Base-by-base conservation (phyloP, 148 eudicot genomes). In the Silene conica region DNA sequence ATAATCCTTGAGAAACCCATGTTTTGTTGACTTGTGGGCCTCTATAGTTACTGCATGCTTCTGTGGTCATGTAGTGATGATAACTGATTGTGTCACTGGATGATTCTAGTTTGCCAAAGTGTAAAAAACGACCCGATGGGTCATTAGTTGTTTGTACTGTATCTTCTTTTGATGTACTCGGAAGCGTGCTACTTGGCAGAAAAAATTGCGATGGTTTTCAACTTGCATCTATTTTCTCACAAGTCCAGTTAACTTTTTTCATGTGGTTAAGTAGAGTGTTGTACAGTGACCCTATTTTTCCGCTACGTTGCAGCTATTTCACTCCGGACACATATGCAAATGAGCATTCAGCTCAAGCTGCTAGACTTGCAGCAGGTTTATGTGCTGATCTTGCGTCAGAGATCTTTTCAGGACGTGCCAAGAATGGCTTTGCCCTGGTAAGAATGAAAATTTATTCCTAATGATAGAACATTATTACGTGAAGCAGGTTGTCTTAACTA, bases 401-500 rank as follows among this genome's bases (percentile, higher is more conserved):
- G 69, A 92, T 95, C 52, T 90, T 80, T 73, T 83, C 83, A 57
- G 92, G 97, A 77, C 85, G 80, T 69, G 90, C 83, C 10, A 90
- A 90, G 82, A 95, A 95, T 86, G 99, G 99, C 71, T 95, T 95
- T 92, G 99, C 99, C 78, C 67, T 95, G 92, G 99, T 95, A 86
- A 76, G 83, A 43, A 46, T 62, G 31, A 18, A 23, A 75, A 71
- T 78, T 28, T 26, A 3, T 75, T 69, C 50, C 34, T 21, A 60
- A 43, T 77, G 72, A 55, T 20, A 46, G 2, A 46, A 4, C 5
- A 7, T 18, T 15, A 12, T 62, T n/a, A 8, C 69, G 41, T 67
- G 63, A 34, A 22, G 55, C 66, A 5, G 48, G 2, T 76, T 70
- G 56, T 50, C 26, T 57, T 14, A 34, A 43, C 1, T 63, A 19